Evolutionary conservation across 805 yeast genomes (phyloP).

Genomic region (Barnettozyma populi): DNA sequence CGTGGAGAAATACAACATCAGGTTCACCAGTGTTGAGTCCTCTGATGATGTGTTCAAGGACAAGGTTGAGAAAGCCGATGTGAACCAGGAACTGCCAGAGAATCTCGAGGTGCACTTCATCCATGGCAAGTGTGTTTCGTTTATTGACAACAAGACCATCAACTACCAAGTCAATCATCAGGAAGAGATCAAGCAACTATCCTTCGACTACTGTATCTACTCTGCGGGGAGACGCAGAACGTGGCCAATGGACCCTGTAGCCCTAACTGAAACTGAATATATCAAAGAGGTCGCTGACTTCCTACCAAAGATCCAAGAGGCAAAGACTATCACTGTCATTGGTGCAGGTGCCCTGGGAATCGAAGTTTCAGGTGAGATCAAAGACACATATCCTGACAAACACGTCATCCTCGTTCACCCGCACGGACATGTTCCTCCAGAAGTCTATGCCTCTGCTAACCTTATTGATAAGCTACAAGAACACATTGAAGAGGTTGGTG

Average conservation of each 20-base stretch:
- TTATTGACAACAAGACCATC: slow-evolving; percentile 19
- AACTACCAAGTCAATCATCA: slow-evolving; percentile 18
- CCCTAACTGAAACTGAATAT: slow-evolving; percentile 31
- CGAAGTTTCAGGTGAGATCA: slow-evolving; percentile 46
- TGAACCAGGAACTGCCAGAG: slow-evolving; percentile 10
- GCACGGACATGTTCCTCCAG: slow-evolving; percentile 37
- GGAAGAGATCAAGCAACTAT: slow-evolving; percentile 19
- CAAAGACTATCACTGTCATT: slow-evolving; percentile 37
- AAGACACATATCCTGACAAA: slow-evolving; percentile 32
- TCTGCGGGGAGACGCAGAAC: slow-evolving; percentile 47
- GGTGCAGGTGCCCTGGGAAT: slow-evolving; percentile 53
- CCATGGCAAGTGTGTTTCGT: slow-evolving; percentile 21
- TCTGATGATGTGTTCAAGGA: slow-evolving; percentile 27
- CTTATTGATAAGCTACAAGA: slow-evolving; percentile 16
- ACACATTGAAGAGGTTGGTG: slow-evolving; percentile 18
- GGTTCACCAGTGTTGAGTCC: slow-evolving; percentile 30
- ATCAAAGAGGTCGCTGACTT: slow-evolving; percentile 38
- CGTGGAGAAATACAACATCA: slow-evolving; percentile 22
- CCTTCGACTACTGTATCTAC: slow-evolving; percentile 42
- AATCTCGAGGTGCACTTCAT: slow-evolving; percentile 17
- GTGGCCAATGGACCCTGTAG: slow-evolving; percentile 53
- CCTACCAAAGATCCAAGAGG: slow-evolving; percentile 27
- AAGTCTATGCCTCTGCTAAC: slow-evolving; percentile 23
- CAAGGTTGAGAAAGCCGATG: slow-evolving; percentile 4
- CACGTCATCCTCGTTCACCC: slow-evolving; percentile 37